Base-by-base conservation (phyloP, 1,139 yeast genomes). In the Geotrichum carabidarum region DNA sequence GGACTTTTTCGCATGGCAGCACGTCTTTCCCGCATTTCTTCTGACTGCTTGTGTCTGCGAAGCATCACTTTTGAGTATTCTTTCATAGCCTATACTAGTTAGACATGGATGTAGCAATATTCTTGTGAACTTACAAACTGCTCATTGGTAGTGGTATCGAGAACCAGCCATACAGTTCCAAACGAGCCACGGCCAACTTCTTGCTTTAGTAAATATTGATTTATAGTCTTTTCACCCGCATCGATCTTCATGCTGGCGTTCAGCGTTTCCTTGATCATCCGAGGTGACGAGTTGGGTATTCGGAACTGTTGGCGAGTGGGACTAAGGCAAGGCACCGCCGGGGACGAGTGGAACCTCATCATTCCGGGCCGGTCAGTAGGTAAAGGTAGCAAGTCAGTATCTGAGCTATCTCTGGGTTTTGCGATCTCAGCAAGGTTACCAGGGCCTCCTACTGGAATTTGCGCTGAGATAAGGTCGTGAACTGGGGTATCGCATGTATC, bases 121-220 rank as follows among this genome's bases (percentile, higher is more conserved):
- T 12, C 27, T 3, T 12, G 12, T 9, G 9, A 22, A 55, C 60
- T 31, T 48, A 57, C 66, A 81, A 83, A 27, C 78, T 77, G 53
- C 78, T 60, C 47, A 34, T 54, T 60, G 0, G 70, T 65, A n/a
- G 59, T 61, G 31, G 78, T 71, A 67, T 90, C 96, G 9, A 82
- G 67, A 0, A 95, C 96, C 4, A 89, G 79, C 63, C 93, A 85
- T 3, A 93, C 98, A 0, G 84, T 81, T 1, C 98, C 98, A 68
- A 87, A 91, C 0, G 96, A 83, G 0, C 98, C 98, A 61, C 84
- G 82, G 0, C 98, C 98, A 49, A 91, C 74, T 1, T 84, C 77
- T 43, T 78, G 76, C 41, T 79, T 71, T 11, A 90, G 75, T 54
- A 77, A 76, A 68, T 90, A 93, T 61, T 74, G 75, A 57, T 73